Evolutionary conservation across 2,329 filamentous ascomycete genomes (phyloP), one percentile per base, ranked within the genome.

Genomic region (Colletotrichum lini): DNA sequence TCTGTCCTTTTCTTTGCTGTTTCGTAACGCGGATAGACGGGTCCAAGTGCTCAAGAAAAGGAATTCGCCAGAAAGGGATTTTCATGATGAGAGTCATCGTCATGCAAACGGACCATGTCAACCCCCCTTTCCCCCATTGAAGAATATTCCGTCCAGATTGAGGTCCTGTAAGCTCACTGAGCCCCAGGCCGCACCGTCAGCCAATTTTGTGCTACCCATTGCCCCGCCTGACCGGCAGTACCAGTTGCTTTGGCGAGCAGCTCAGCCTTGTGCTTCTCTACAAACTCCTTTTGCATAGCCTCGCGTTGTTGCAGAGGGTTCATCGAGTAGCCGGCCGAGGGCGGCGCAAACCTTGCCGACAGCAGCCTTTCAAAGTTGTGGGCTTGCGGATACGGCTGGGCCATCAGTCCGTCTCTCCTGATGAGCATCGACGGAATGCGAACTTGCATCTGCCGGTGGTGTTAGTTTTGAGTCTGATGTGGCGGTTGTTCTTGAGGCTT

Each of bases 361-460:
- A 86, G 76, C 40, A 86, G 75, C 77, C 83, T 85, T 74, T 84
- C 81, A 70, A 86, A 84, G 75, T 85, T 82, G 61, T 83, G 79
- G 8, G 80, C 80, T 60, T 80, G 77, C 7, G 82, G 80, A 65
- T 83, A 84, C 3, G 84, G 83, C 58, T 80, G 81, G 2, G 83
- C 82, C 80, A 88, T 82, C 12, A 88, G 78, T 5, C 83, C 83
- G 75, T 90, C 88, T 45, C 85, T 81, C 38, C 83, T 84, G 77
- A 91, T 90, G 72, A 90, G 83, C 89, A 91, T 91, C 0, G 88
- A 90, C 2, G 90, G 89, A 21, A 90, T 83, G 30, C 89, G 87
- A 63, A 91, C 79, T 76, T 88, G 84, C 63, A 90, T 82, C 88
- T 90, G 60, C 21, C 4, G 26, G 38, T 18, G 16, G 7, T 70